phyloP scores from a whole-genome alignment of 805 yeast genomes.

The Wickerhamiella australiensis region DNA sequence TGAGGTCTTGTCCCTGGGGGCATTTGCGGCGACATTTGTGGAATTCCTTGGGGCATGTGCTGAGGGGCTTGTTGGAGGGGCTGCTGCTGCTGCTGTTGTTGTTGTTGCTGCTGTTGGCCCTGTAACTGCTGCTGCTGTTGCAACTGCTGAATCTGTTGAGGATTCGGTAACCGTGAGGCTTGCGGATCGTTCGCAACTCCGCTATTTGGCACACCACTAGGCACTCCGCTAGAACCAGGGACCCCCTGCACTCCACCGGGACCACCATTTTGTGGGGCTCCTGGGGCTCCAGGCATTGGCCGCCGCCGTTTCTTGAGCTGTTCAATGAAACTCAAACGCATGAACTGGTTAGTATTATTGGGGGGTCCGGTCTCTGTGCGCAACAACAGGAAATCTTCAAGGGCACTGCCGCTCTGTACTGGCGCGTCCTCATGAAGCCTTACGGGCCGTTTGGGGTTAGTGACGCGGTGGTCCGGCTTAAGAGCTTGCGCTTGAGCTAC shows the following conservation, averaged over 20 bases:
- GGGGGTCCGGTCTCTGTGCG: slow-evolving; percentile 39
- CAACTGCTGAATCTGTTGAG: slow-evolving; percentile 10
- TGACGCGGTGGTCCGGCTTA: slow-evolving; percentile 20
- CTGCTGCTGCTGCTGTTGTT: too few species aligned
- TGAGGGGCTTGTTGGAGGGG: slow-evolving; percentile 9
- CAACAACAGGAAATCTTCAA: slow-evolving; percentile 79
- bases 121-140: slow-evolving; percentile 14
- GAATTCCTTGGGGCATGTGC: slow-evolving; percentile 6
- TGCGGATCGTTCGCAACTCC: not conserved
- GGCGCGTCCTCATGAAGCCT: slow-evolving; percentile 55
- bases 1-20: not conserved
- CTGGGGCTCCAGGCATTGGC: slow-evolving; percentile 20
- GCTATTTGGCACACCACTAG: not conserved
- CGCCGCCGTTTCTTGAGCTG: slow-evolving; percentile 52
- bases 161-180: slow-evolving; percentile 12
- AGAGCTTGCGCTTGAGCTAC: not conserved
- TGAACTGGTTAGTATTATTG: slow-evolving; percentile 49
- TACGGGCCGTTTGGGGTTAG: slow-evolving; percentile 31
- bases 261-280: not conserved
- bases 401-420: slow-evolving; percentile 64
- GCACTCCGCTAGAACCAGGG: not conserved
- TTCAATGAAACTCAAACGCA: slow-evolving; percentile 79
- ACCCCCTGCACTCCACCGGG: not conserved
- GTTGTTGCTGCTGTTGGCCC: slow-evolving; percentile 12
- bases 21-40: slow-evolving; percentile 15